These are phyloP conservation scores for Populus deltoides DNA, from an alignment of 345 rosid genomes.

Conservation along the genomic window DNA sequence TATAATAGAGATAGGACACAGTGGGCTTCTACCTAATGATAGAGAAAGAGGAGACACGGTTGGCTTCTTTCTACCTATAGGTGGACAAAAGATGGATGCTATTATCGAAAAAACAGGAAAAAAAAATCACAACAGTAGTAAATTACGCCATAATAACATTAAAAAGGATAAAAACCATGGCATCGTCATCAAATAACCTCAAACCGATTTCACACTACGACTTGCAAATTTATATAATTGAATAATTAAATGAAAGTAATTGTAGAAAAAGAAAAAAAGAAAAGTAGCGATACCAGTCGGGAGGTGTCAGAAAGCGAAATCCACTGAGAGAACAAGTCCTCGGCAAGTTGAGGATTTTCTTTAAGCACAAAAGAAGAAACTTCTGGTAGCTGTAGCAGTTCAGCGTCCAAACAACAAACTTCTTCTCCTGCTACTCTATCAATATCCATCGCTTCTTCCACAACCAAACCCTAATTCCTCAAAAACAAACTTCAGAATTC, in stretches of 20 bases:
- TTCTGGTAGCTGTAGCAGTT: conserved; percentile 69
- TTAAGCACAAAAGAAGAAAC: conserved; percentile 56
- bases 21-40: background rate
- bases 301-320: conserved; percentile 71
- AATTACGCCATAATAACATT: background rate
- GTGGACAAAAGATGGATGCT: background rate
- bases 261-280: background rate
- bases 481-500: background rate
- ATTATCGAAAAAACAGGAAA: background rate
- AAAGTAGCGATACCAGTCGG: conserved; percentile 45
- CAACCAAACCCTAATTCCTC: background rate
- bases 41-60: background rate
- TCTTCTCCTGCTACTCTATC: conserved; percentile 24
- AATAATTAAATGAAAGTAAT: background rate
- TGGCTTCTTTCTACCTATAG: background rate
- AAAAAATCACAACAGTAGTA: background rate
- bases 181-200: background rate
- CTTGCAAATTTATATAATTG: background rate
- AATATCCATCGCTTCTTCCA: conserved; percentile 21
- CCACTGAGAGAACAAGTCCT: conserved; percentile 74
- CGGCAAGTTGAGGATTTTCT: conserved; percentile 48
- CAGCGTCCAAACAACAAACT: conserved; percentile 49
- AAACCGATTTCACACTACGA: background rate
- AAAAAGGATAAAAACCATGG: background rate
- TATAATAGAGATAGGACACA: background rate